phyloP scores from a whole-genome alignment of 805 yeast genomes.

The Candida fluviatilis region DNA sequence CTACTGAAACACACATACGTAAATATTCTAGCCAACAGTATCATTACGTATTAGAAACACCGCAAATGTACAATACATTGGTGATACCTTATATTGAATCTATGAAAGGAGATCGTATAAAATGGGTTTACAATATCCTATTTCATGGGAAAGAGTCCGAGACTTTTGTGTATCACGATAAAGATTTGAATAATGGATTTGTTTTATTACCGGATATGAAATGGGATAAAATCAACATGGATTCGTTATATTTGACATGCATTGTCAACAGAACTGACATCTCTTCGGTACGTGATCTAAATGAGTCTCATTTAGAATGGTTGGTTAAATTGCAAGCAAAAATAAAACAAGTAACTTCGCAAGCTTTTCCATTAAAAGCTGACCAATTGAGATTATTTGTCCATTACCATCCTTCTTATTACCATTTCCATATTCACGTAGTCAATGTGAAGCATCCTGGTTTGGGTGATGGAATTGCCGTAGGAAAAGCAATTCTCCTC shows the following conservation, averaged over 20 bases:
- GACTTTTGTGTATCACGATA: constrained; percentile 64
- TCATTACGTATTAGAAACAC: constrained; percentile 75
- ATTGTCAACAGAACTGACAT: constrained; percentile 69
- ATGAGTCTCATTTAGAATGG: constrained; percentile 52
- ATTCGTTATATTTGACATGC: constrained; percentile 70
- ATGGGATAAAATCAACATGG: constrained; percentile 79
- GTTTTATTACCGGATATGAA: constrained; percentile 91
- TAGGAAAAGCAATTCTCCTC: constrained; percentile 77
- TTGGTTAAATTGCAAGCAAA: constrained; percentile 44
- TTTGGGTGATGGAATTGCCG: constrained; percentile 59
- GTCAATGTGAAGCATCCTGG: constrained; percentile 72
- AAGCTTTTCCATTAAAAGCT: constrained; percentile 35
- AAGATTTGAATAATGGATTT: constrained; percentile 53
- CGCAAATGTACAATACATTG: constrained; percentile 56
- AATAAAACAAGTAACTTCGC: constrained; percentile 42
- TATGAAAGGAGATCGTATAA: constrained; percentile 71
- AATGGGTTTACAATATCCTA: constrained; percentile 88
- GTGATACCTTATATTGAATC: constrained; percentile 76
- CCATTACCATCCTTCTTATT: constrained; percentile 95
- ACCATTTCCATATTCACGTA: constrained; percentile 91
- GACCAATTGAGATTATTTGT: constrained; percentile 73
- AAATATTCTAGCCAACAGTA: constrained; percentile 63
- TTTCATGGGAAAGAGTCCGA: constrained; percentile 82
- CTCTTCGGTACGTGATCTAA: constrained; percentile 72
- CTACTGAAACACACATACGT: constrained; percentile 76